Percentiles rank a stretch among this genome's conserved stretches.
phyloP scores from a whole-genome alignment of 106 monocot species.

The Xerophyta viscosa region DNA sequence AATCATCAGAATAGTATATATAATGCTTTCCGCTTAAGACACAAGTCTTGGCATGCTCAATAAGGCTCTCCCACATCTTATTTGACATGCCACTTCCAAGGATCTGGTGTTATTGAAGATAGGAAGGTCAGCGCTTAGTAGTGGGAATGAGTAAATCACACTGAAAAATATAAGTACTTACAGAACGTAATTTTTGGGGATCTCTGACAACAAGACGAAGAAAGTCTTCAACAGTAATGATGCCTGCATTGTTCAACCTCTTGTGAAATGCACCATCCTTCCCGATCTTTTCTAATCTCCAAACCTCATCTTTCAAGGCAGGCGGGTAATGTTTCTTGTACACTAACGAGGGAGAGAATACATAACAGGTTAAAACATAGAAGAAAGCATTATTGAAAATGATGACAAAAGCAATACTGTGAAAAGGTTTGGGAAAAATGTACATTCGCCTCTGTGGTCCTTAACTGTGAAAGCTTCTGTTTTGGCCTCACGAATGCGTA shows the following conservation, averaged over 20 bases:
- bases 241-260: slow-evolving; percentile 56
- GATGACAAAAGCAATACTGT: background rate
- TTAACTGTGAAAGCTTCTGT: slow-evolving; percentile 90
- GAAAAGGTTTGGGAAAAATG: slow-evolving; percentile 3
- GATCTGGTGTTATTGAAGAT: slow-evolving; percentile 27
- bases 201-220: slow-evolving; percentile 75
- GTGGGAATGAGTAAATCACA: background rate
- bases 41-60: slow-evolving; percentile 93
- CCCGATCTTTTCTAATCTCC: slow-evolving; percentile 98
- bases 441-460: slow-evolving; percentile 79
- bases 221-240: slow-evolving; percentile 79
- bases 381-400: background rate
- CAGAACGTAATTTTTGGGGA: slow-evolving; percentile 57
- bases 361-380: background rate
- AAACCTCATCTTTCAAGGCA: slow-evolving; percentile 83
- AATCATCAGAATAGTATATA: slow-evolving; percentile 76
- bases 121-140: background rate
- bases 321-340: slow-evolving; percentile 99
- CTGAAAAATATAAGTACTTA: slow-evolving; percentile 29
- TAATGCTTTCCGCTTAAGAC: slow-evolving; percentile 80
- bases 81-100: slow-evolving; percentile 95
- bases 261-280: slow-evolving; percentile 98
- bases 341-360: slow-evolving; percentile 34
- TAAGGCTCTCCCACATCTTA: slow-evolving; percentile 93
- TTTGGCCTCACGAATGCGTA: slow-evolving; percentile 60